Conservation (phyloP, 129 eudicot species). For the Saussurea involucrata region DNA sequence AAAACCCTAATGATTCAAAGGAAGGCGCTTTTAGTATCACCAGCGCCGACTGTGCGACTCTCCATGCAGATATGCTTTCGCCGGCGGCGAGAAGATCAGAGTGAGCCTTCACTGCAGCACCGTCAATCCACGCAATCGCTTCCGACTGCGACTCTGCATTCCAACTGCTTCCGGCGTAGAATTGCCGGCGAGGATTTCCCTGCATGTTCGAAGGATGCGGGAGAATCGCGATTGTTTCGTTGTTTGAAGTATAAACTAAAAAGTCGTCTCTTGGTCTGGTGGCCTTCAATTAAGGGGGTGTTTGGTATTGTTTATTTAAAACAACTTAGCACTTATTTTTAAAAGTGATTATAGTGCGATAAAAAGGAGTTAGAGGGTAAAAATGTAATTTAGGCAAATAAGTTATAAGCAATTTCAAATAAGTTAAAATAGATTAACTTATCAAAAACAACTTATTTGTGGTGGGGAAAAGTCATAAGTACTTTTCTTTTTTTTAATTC, state of each 20-base stretch:
- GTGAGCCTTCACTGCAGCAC: constrained; percentile 53
- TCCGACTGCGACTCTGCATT: not conserved
- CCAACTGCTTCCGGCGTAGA: not conserved
- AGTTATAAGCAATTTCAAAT: too few relatives aligned
- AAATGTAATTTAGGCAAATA: too few relatives aligned
- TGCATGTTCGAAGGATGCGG: constrained; percentile 5
- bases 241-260: not conserved
- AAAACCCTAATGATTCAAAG: constrained; percentile 69
- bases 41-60: constrained; percentile 60
- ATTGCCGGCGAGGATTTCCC: constrained; percentile 7
- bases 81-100: constrained; percentile 51
- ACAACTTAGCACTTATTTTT: too few relatives aligned
- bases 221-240: constrained; percentile 1
- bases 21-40: constrained; percentile 59
- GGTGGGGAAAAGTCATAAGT: too few relatives aligned
- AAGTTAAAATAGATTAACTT: too few relatives aligned
- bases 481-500: too few relatives aligned
- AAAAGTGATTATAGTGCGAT: too few relatives aligned
- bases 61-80: constrained; percentile 66
- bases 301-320: too few relatives aligned
- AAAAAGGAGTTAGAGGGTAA: too few relatives aligned
- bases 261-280: constrained; percentile 22
- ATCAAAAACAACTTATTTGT: too few relatives aligned
- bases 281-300: too few relatives aligned
- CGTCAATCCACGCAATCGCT: constrained; percentile 41